Evolutionary conservation across 192 early-diverging fungal species (phyloP), one percentile per base, ranked within the genome.

Genomic region (Entomortierella beljakovae): DNA sequence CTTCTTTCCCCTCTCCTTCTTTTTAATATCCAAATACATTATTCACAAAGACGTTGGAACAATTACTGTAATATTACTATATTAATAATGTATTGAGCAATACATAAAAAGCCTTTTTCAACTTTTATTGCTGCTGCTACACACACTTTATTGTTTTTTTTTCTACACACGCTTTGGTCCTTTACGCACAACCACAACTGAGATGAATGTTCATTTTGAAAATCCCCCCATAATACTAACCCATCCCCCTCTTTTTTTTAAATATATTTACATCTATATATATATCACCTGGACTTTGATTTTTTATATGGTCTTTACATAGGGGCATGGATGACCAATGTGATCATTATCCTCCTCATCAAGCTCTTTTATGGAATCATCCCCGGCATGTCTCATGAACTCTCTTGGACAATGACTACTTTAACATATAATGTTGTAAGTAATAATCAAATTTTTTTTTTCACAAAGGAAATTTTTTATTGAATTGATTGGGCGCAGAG

Each of bases 341-440:
- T 97, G 1, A 81, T 96, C 68, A 71, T 96, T 20, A 89, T 98
- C 57, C 77, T 94, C 11, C 65, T 88, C 23, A 82, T 96, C 42
- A 92, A 95, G 73, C 68, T 94, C 15, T 80, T 93, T 22, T 92
- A 95, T 63, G 88, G 91, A 10, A 88, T 94, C 33, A 89, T 99
- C 74, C 98, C 98, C 16, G 94, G 94, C 64, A 91, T 98, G 34
- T 92, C 94, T n/a, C 86, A 92, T 1, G 98, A 99, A 83, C 86
- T 93, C 23, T 90, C 94, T 56, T 99, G 98, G 98, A 98, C 98
- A 10, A 81, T 99, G 58, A 99, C 97, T 20, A 98, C 96, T 61
- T 85, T 98, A 37, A 83, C 88, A 16, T 99, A 95, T 86, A 96
- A 96, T 71, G 76, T 91, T 50, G 96, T 96, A 87, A 69, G 86